These are phyloP conservation scores for Anastatica hierochuntica DNA, from an alignment of 345 rosid species.

Conservation along the genomic window DNA sequence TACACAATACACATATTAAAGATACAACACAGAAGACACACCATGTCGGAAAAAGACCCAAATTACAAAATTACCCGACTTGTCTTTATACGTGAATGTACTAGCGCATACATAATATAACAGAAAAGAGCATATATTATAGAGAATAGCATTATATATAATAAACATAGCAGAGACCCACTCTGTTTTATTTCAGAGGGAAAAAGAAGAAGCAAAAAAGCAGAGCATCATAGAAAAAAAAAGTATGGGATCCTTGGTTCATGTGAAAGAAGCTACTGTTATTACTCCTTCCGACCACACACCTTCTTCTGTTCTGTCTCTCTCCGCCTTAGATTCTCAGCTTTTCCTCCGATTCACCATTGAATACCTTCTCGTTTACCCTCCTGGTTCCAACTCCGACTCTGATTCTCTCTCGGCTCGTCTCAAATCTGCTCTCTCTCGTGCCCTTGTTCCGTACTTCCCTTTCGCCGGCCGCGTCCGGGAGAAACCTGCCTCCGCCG, in stretches of 20 bases:
- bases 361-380: conserved; percentile 61
- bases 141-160: conserved; percentile 9
- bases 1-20: too few relatives aligned
- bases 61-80: conserved; percentile 11
- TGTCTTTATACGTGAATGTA: conserved; percentile 5
- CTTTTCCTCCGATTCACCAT: conserved; percentile 79
- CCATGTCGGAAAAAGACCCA: not conserved
- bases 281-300: conserved; percentile 56
- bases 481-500: conserved; percentile 29
- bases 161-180: conserved; percentile 13
- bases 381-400: conserved; percentile 30
- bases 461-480: conserved; percentile 82
- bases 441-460: conserved; percentile 54
- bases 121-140: too few relatives aligned
- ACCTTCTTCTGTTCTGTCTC: conserved; percentile 47
- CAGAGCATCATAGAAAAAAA: not conserved
- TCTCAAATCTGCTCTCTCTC: conserved; percentile 52
- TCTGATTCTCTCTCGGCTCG: conserved; percentile 22
- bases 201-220: too few relatives aligned
- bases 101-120: not conserved
- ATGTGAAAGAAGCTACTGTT: conserved; percentile 43
- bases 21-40: conserved; percentile 14
- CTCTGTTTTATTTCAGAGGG: not conserved
- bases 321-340: conserved; percentile 84
- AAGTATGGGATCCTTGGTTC: conserved; percentile 39